These are phyloP conservation scores for Nyctanthes arbortristis DNA, from an alignment of 257 asterid species.

Conservation along the genomic window DNA sequence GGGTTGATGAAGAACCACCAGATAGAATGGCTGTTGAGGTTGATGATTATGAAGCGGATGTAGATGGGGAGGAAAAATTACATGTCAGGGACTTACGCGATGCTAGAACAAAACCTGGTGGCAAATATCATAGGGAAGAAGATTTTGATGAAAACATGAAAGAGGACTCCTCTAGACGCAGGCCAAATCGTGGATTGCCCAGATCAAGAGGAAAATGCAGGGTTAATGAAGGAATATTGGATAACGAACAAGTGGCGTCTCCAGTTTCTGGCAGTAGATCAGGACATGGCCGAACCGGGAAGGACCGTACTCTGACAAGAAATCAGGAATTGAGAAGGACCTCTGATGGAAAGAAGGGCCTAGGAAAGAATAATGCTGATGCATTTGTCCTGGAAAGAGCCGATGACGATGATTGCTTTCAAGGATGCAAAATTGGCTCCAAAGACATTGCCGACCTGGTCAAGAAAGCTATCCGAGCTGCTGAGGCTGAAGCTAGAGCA, in stretches of 20 bases:
- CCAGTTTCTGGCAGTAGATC: conserved; percentile 75
- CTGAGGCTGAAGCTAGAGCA: conserved; percentile 94
- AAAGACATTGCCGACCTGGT: conserved; percentile 76
- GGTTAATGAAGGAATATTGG: conserved; percentile 59
- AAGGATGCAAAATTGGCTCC: conserved; percentile 77
- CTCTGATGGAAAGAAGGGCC: conserved; percentile 56
- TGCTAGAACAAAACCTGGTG: conserved; percentile 54
- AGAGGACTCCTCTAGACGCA: conserved; percentile 72
- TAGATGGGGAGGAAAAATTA: conserved; percentile 62
- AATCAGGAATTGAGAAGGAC: conserved; percentile 52
- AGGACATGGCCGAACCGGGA: conserved; percentile 56
- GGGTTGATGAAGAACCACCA: conserved; percentile 64
- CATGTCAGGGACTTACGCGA: conserved; percentile 56
- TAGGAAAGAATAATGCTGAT: conserved; percentile 38
- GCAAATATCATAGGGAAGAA: conserved; percentile 71
- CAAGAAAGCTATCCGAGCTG: conserved; percentile 87
- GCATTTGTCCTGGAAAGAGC: conserved; percentile 61
- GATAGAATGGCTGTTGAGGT: conserved; percentile 48
- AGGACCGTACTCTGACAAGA: conserved; percentile 53
- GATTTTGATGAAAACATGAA: conserved; percentile 66
- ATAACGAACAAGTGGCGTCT: conserved; percentile 71
- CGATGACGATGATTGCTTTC: conserved; percentile 87
- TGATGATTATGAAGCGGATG: conserved; percentile 52
- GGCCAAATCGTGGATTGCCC: conserved; percentile 55
- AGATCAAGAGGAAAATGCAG: conserved; percentile 70